Evolutionary conservation across 2,329 filamentous ascomycete genomes (phyloP).

Genomic region (Colletotrichum filicis): DNA sequence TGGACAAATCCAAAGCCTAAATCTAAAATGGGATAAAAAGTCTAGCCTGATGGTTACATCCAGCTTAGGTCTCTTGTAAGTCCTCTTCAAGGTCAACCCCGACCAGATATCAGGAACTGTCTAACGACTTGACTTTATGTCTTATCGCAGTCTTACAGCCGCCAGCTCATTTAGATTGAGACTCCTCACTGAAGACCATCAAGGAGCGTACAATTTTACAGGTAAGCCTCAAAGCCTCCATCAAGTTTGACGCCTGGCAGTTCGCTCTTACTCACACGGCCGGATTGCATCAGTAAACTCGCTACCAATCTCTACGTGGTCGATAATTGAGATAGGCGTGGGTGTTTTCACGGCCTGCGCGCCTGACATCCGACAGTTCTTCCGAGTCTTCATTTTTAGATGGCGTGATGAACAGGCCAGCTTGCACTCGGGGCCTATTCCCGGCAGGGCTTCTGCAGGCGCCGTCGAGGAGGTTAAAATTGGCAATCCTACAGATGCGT

Average conservation of each 20-base stretch:
- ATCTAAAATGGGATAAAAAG: neutral
- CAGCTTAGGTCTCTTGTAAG: constrained; percentile 12
- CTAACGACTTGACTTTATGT: neutral
- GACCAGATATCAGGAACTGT: rapidly evolving
- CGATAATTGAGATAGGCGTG: neutral
- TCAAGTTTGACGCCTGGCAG: too few relatives aligned
- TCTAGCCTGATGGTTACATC: neutral
- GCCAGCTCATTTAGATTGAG: neutral
- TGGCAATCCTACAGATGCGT: neutral
- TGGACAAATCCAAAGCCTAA: constrained; percentile 12
- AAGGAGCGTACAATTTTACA: neutral
- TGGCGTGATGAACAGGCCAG: neutral
- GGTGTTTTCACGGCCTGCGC: neutral
- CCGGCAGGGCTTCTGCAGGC: neutral
- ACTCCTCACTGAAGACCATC: neutral
- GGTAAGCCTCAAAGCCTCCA: neutral
- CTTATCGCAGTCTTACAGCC: neutral
- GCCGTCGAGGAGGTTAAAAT: neutral
- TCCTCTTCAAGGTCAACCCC: too few relatives aligned
- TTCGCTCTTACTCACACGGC: constrained; percentile 41
- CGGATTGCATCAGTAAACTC: neutral
- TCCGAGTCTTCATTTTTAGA: neutral
- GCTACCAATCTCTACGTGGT: constrained; percentile 44
- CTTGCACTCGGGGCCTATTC: neutral
- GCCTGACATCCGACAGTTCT: neutral